phyloP scores from a whole-genome alignment of 148 eudicot species.

The Gaultheria prostrata region DNA sequence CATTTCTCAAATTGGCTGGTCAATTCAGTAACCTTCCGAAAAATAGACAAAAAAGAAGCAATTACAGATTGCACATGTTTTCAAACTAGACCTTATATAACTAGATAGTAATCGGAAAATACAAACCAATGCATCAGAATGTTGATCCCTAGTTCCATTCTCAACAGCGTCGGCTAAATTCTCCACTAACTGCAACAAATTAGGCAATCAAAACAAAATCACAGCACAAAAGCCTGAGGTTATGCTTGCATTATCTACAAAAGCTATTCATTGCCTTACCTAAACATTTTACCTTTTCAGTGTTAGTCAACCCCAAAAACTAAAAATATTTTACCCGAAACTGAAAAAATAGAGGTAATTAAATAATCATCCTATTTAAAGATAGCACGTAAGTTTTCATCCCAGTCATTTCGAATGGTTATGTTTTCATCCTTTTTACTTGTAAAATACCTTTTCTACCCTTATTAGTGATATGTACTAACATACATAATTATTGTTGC shows the following conservation, averaged over 20 bases:
- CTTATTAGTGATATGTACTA: no score
- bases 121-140: conserved; percentile 71
- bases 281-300: not conserved
- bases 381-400: no score
- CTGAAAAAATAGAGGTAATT: not conserved
- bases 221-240: not conserved
- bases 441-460: no score
- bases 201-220: not conserved
- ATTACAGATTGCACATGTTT: not conserved
- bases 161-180: conserved; percentile 79
- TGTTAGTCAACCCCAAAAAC: not conserved
- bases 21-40: conserved; percentile 66
- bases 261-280: not conserved
- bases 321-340: not conserved
- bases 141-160: conserved; percentile 81
- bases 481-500: no score
- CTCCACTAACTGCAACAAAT: conserved; percentile 73
- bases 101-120: not conserved
- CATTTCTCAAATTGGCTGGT: conserved; percentile 83
- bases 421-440: no score
- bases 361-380: no score
- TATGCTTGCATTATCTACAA: not conserved
- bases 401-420: no score
- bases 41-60: not conserved
- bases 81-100: no score